These are phyloP conservation scores for Nannizzia gypsea DNA, from an alignment of 2,329 filamentous ascomycete species.

Conservation along the genomic window DNA sequence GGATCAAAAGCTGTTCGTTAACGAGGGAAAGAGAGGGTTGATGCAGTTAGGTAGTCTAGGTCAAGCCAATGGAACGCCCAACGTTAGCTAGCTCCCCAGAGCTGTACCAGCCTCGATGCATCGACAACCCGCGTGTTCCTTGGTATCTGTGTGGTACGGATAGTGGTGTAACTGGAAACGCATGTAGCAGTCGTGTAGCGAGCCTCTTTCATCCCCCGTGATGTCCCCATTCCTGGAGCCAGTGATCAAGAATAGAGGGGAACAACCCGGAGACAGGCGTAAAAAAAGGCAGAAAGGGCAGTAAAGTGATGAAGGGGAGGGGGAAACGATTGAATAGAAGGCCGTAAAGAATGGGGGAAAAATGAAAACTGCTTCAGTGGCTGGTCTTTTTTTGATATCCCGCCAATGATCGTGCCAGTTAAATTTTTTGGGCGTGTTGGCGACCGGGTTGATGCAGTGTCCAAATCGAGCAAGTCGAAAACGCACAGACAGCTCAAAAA, in stretches of 20 bases:
- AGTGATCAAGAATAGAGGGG: neutral
- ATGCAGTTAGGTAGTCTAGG: neutral
- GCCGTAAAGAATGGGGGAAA: neutral
- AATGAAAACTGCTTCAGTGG: neutral
- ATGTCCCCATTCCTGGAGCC: neutral
- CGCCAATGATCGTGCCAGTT: neutral
- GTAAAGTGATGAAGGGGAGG: neutral
- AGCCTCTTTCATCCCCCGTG: neutral
- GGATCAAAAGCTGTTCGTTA: neutral
- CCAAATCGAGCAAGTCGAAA: conserved; percentile 1
- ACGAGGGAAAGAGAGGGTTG: neutral
- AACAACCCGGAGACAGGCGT: neutral
- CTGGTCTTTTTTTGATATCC: neutral
- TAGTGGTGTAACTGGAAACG: neutral
- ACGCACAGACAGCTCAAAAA: neutral
- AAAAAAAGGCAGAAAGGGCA: neutral
- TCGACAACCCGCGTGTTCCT: neutral
- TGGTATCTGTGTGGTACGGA: neutral
- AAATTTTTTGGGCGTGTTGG: neutral
- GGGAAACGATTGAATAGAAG: no score
- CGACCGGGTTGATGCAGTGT: neutral
- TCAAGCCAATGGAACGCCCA: neutral
- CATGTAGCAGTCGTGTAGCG: neutral
- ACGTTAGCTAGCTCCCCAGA: neutral
- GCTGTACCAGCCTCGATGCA: neutral